phyloP scores from a whole-genome alignment of 1,284 basidiomycete genomes.

The Sporisorium scitamineum region DNA sequence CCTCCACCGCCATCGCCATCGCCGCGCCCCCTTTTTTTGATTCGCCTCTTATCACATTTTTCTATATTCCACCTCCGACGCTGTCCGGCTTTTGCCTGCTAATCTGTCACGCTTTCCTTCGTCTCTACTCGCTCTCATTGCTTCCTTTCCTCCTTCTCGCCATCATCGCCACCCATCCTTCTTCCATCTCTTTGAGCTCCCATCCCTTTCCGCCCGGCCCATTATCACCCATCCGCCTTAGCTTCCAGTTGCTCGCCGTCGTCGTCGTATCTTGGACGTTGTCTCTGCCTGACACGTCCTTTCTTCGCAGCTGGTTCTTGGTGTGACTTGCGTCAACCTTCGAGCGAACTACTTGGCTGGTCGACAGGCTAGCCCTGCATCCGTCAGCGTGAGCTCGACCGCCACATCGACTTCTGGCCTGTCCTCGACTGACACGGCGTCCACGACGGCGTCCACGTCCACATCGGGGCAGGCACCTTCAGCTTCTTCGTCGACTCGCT shows the following conservation, averaged over 20 bases:
- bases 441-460: slow-evolving; percentile 15
- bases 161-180: not conserved
- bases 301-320: not conserved
- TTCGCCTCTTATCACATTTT: slow-evolving; percentile 5
- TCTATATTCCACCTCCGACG: slow-evolving; percentile 9
- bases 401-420: slow-evolving; percentile 24
- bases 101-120: slow-evolving; percentile 15
- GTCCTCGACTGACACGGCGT: slow-evolving; percentile 27
- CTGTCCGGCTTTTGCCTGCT: slow-evolving; percentile 17
- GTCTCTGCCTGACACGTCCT: not conserved
- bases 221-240: not conserved
- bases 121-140: not conserved
- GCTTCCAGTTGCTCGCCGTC: not conserved
- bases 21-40: not conserved
- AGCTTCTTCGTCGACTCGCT: slow-evolving; percentile 11
- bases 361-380: slow-evolving; percentile 13
- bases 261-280: not conserved
- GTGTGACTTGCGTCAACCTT: not conserved
- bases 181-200: not conserved
- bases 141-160: not conserved
- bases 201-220: not conserved
- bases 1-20: not conserved
- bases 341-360: slow-evolving; percentile 15
- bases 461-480: slow-evolving; percentile 29
- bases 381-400: slow-evolving; percentile 36